Percentiles rank a stretch among this genome's conserved stretches.
phyloP scores from a whole-genome alignment of 2,329 filamentous ascomycete genomes.

The Herpomyces periplanetae region DNA sequence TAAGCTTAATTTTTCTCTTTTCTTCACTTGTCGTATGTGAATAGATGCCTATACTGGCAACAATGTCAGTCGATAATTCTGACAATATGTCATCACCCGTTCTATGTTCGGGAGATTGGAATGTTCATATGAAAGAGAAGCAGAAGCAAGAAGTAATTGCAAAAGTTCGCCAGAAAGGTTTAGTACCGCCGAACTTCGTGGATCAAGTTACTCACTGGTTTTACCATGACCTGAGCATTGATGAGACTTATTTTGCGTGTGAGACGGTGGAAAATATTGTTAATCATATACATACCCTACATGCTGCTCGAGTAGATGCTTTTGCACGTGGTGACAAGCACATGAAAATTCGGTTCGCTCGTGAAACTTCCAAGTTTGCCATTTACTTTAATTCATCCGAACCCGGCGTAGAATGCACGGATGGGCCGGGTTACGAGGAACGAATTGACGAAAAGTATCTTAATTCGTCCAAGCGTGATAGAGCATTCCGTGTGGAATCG shows the following conservation, averaged over 20 bases:
- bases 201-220: conserved; percentile 76
- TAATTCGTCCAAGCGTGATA: conserved; percentile 24
- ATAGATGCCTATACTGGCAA: no score
- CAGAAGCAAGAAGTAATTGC: conserved; percentile 47
- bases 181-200: conserved; percentile 48
- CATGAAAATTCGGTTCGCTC: conserved; percentile 72
- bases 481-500: conserved; percentile 71
- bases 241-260: conserved; percentile 90
- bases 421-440: conserved; percentile 66
- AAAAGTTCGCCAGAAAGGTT: conserved; percentile 32
- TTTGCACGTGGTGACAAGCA: conserved; percentile 72
- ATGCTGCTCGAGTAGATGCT: conserved; percentile 79
- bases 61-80: no score
- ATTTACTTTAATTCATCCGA: conserved; percentile 95
- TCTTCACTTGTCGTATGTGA: no score
- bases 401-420: conserved; percentile 33
- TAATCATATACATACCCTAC: conserved; percentile 75
- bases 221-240: conserved; percentile 85
- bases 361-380: conserved; percentile 71
- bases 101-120: no score
- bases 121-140: no score
- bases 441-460: conserved; percentile 83
- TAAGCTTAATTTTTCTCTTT: no score
- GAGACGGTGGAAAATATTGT: conserved; percentile 55
- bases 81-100: no score